A percentile compares a stretch with the other conserved stretches of the same genome.
These are phyloP conservation scores for Colletotrichum magnum DNA, from an alignment of 2,329 filamentous ascomycete species.

Conservation along the genomic window DNA sequence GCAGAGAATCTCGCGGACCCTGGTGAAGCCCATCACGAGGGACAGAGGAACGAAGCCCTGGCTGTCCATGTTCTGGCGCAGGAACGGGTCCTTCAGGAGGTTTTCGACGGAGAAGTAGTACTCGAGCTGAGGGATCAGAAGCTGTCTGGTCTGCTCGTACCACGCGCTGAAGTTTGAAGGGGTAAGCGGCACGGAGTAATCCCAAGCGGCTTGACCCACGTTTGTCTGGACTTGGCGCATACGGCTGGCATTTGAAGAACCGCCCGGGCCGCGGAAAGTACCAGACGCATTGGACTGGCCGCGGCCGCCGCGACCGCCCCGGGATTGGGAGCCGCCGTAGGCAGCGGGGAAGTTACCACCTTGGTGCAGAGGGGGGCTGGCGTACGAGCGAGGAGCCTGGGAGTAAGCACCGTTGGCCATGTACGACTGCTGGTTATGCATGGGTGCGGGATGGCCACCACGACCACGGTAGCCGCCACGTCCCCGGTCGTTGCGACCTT, in stretches of 20 bases:
- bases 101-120: conserved; percentile 99
- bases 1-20: conserved; percentile 76
- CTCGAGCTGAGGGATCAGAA: conserved; percentile 72
- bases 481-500: conserved; percentile 57
- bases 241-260: conserved; percentile 45
- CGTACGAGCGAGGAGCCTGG: conserved; percentile 51
- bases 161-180: conserved; percentile 18
- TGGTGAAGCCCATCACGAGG: conserved; percentile 88
- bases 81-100: conserved; percentile 90
- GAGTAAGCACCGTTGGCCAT: conserved; percentile 52
- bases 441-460: conserved; percentile 56
- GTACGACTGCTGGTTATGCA: conserved; percentile 51
- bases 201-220: conserved; percentile 50
- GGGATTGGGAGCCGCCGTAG: conserved; percentile 35
- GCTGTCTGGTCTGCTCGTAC: conserved; percentile 27
- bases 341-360: conserved; percentile 40
- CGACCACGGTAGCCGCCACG: conserved; percentile 63
- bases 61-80: conserved; percentile 93
- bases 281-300: conserved; percentile 34
- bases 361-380: conserved; percentile 61
- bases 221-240: conserved; percentile 55
- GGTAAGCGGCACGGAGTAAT: conserved; percentile 53
- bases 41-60: conserved; percentile 90
- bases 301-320: conserved; percentile 37
- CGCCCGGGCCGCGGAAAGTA: conserved; percentile 28